Conservation (phyloP, 2,329 filamentous ascomycete species). For the Colletotrichum godetiae region DNA sequence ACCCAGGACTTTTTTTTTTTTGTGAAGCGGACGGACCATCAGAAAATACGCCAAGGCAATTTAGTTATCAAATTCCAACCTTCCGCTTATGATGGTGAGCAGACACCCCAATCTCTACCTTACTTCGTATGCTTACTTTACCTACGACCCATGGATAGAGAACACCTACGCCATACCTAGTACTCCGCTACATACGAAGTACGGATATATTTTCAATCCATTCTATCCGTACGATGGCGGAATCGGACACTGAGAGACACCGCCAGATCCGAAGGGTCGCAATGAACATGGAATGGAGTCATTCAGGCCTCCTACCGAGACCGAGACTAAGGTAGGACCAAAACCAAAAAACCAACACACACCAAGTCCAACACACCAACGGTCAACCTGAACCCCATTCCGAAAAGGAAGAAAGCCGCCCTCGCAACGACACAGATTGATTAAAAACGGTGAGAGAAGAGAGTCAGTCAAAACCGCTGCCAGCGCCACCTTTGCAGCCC, state of each 20-base stretch:
- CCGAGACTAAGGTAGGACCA: slow-evolving; percentile 21
- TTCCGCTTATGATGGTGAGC: slow-evolving; percentile 3
- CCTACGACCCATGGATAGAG: no score
- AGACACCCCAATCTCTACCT: neutral
- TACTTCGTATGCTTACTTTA: neutral
- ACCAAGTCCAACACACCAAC: neutral
- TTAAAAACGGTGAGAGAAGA: slow-evolving; percentile 29
- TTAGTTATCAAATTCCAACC: neutral
- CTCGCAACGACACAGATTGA: slow-evolving; percentile 16
- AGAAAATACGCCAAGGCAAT: neutral
- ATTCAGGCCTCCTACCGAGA: neutral
- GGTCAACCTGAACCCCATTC: neutral
- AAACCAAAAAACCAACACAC: neutral
- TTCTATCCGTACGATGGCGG: neutral
- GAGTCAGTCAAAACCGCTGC: slow-evolving; percentile 6
- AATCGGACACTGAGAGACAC: neutral
- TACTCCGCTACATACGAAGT: no score
- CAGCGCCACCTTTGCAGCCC: neutral
- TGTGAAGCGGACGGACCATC: slow-evolving; percentile 5
- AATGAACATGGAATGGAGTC: slow-evolving; percentile 5
- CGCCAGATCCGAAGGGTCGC: slow-evolving; percentile 3
- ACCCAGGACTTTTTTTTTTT: neutral
- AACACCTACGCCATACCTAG: no score
- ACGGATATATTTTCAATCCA: neutral
- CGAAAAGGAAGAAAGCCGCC: slow-evolving; percentile 2